phyloP scores from a whole-genome alignment of 2,329 filamentous ascomycete species.

The Seiridium unicorne region DNA sequence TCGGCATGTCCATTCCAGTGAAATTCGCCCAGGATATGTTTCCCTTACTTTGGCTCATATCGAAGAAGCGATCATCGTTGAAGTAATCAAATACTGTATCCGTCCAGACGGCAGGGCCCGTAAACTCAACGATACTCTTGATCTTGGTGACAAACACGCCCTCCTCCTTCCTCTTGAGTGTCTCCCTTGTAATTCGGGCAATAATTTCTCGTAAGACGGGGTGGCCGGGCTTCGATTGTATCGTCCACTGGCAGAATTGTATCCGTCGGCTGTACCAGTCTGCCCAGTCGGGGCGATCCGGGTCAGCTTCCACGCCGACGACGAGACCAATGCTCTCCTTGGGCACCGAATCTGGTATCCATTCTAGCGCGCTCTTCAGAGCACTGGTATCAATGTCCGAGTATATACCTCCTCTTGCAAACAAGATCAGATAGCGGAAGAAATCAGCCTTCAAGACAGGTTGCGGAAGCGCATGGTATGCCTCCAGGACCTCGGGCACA shows the following conservation, averaged over 20 bases:
- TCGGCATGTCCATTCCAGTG: constrained; percentile 78
- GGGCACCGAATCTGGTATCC: constrained; percentile 79
- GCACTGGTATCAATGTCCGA: constrained; percentile 90
- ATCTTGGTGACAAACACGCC: constrained; percentile 50
- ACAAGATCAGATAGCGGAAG: constrained; percentile 71
- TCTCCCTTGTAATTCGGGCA: constrained; percentile 78
- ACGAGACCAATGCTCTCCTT: constrained; percentile 79
- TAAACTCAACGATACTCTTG: constrained; percentile 87
- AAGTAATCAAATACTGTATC: constrained; percentile 90
- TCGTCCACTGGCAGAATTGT: constrained; percentile 99
- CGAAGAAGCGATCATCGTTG: constrained; percentile 87
- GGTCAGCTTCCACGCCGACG: constrained; percentile 94
- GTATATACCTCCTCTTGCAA: constrained; percentile 67
- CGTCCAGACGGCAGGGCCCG: constrained; percentile 92
- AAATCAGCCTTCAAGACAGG: constrained; percentile 78
- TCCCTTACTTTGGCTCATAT: constrained; percentile 67
- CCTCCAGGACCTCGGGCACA: constrained; percentile 74
- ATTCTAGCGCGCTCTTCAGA: constrained; percentile 78
- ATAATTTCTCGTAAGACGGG: constrained; percentile 88
- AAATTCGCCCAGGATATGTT: constrained; percentile 87
- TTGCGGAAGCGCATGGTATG: constrained; percentile 70
- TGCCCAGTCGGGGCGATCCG: constrained; percentile 87
- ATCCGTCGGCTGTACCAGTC: constrained; percentile 96
- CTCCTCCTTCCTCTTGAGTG: constrained; percentile 68
- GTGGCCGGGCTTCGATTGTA: constrained; percentile 92